Evolutionary conservation across 148 eudicot species (phyloP).

Genomic region (Fagopyrum esculentum): DNA sequence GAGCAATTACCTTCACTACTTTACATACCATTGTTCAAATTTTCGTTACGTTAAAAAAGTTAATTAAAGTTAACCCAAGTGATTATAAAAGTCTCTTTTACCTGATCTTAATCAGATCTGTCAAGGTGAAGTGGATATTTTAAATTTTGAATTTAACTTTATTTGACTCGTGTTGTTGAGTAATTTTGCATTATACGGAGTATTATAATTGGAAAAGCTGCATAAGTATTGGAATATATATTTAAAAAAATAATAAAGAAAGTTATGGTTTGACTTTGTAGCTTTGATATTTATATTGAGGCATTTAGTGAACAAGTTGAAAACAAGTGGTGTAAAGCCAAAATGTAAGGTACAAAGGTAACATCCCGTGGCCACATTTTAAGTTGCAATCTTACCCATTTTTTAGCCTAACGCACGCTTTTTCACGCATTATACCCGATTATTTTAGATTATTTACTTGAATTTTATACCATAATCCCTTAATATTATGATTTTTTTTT

Average conservation of each 20-base stretch:
- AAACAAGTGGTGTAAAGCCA: not conserved
- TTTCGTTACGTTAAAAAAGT: no score
- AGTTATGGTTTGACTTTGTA: slow-evolving; percentile 1
- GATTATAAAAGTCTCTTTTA: not conserved
- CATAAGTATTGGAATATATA: not conserved
- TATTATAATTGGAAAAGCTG: no score
- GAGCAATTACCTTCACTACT: no score
- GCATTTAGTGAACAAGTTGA: not conserved
- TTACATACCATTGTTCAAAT: no score
- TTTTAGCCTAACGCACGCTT: not conserved
- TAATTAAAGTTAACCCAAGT: not conserved
- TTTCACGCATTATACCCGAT: not conserved
- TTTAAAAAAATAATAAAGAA: not conserved
- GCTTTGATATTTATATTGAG: not conserved
- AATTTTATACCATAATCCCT: no score
- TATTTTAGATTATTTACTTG: no score
- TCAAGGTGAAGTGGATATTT: not conserved
- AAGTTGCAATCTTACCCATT: not conserved
- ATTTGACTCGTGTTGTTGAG: not conserved
- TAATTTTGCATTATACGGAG: not conserved
- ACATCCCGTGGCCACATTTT: not conserved
- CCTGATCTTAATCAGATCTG: not conserved
- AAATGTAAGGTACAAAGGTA: not conserved
- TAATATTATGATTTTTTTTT: no score
- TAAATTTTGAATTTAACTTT: not conserved